Percentiles rank a stretch among this genome's conserved stretches.
Conservation (phyloP, 257 asterid genomes). For the Solanum clarkiae region DNA sequence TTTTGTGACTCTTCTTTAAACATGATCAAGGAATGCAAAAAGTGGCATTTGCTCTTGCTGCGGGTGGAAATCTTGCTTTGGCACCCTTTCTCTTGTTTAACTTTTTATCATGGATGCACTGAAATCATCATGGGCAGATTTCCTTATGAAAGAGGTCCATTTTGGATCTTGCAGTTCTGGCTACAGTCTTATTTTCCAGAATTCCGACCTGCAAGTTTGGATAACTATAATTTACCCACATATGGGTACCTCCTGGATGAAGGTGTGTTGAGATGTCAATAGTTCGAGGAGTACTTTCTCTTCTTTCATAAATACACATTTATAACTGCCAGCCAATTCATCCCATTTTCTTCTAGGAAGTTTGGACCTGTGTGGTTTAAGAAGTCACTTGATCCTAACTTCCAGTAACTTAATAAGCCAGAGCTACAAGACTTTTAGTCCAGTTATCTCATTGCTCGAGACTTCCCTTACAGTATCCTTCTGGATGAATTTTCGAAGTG, state of each 20-base stretch:
- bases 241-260: not conserved
- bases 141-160: not conserved
- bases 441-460: not conserved
- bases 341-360: not conserved
- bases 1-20: not conserved
- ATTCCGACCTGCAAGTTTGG: not conserved
- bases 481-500: not conserved
- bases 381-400: not conserved
- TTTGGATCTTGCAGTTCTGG: conserved; percentile 1
- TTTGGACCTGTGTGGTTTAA: conserved; percentile 3
- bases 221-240: not conserved
- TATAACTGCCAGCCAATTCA: not conserved
- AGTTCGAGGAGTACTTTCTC: not conserved
- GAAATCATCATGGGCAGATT: not conserved
- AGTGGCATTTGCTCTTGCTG: not conserved
- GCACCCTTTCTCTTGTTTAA: not conserved
- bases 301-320: not conserved
- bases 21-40: not conserved
- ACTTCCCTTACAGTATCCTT: not conserved
- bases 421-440: not conserved
- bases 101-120: not conserved
- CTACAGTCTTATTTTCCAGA: not conserved
- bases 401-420: not conserved
- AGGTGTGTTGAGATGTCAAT: not conserved
- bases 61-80: not conserved